A percentile compares a stretch with the other conserved stretches of the same genome.
These are phyloP conservation scores for Phytopythium delawarense DNA, from an alignment of 352 stramenopile genomes.

Conservation along the genomic window DNA sequence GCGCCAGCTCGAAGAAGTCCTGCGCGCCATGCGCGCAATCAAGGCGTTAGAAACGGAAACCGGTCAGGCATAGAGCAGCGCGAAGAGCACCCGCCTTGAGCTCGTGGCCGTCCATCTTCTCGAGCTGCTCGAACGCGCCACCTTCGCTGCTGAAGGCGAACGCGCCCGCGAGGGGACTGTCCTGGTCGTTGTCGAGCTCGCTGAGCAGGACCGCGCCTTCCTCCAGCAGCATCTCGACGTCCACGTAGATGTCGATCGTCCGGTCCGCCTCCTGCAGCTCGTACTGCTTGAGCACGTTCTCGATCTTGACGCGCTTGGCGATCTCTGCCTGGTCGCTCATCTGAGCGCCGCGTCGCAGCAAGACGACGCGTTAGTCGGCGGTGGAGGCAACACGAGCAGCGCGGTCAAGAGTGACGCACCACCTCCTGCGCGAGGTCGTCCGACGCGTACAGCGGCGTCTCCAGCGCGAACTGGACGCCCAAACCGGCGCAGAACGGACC, in stretches of 20 bases:
- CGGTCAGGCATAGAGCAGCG: background rate
- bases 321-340: conserved; percentile 16
- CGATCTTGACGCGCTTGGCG: conserved; percentile 43
- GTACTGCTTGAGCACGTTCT: conserved; percentile 65
- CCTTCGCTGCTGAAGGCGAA: conserved; percentile 60
- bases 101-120: conserved; percentile 66
- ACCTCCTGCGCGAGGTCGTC: conserved; percentile 48
- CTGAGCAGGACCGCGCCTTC: conserved; percentile 34
- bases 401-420: background rate
- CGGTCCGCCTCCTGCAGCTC: conserved; percentile 34
- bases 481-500: conserved; percentile 49
- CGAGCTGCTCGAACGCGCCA: conserved; percentile 55
- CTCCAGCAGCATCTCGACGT: conserved; percentile 54
- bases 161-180: conserved; percentile 39
- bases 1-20: conserved; percentile 67
- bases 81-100: conserved; percentile 38
- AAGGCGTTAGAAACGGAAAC: background rate
- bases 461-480: conserved; percentile 17
- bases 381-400: background rate
- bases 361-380: background rate
- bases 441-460: conserved; percentile 30
- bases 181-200: conserved; percentile 24
- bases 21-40: conserved; percentile 5
- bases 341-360: conserved; percentile 12
- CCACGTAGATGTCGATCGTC: conserved; percentile 24